phyloP scores from a whole-genome alignment of 202 grass and related monocot species.

The Setaria viridis region DNA sequence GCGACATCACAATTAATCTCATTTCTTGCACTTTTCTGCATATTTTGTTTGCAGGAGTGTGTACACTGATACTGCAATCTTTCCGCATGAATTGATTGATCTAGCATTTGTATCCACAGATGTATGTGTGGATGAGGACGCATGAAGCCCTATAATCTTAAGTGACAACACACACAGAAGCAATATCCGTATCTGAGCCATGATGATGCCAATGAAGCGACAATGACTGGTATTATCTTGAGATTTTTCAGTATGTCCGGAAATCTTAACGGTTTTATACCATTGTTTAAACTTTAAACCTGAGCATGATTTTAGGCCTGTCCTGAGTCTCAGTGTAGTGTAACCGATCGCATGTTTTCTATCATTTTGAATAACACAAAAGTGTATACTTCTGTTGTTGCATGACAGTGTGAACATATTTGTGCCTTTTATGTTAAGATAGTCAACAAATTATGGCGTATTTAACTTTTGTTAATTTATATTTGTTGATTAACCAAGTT shows the following conservation, averaged over 20 bases:
- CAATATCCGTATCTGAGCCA: slow-evolving; percentile 35
- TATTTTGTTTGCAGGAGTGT: slow-evolving; percentile 33
- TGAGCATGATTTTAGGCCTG: background rate
- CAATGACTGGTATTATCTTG: slow-evolving; percentile 36
- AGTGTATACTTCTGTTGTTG: slow-evolving; percentile 11
- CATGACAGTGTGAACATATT: slow-evolving; percentile 15
- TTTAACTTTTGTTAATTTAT: background rate
- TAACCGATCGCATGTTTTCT: slow-evolving; percentile 24
- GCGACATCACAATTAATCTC: slow-evolving; percentile 7
- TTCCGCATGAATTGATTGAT: slow-evolving; percentile 47
- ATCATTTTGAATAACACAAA: slow-evolving; percentile 19
- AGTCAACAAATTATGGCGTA: slow-evolving; percentile 23
- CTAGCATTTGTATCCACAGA: slow-evolving; percentile 48
- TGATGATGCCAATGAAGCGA: slow-evolving; percentile 39
- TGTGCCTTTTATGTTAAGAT: slow-evolving; percentile 1
- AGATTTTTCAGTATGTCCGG: slow-evolving; percentile 35
- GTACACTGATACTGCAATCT: slow-evolving; percentile 26
- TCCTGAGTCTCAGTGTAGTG: slow-evolving; percentile 19
- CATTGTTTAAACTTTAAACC: slow-evolving; percentile 3
- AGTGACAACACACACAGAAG: slow-evolving; percentile 16
- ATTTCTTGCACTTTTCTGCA: slow-evolving; percentile 14
- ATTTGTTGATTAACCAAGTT: slow-evolving; percentile 22
- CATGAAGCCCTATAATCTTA: slow-evolving; percentile 26
- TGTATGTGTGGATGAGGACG: slow-evolving; percentile 42
- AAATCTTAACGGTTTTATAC: slow-evolving; percentile 26